These are phyloP conservation scores for Quercus dentata DNA, from an alignment of 306 rosid species.

Conservation along the genomic window DNA sequence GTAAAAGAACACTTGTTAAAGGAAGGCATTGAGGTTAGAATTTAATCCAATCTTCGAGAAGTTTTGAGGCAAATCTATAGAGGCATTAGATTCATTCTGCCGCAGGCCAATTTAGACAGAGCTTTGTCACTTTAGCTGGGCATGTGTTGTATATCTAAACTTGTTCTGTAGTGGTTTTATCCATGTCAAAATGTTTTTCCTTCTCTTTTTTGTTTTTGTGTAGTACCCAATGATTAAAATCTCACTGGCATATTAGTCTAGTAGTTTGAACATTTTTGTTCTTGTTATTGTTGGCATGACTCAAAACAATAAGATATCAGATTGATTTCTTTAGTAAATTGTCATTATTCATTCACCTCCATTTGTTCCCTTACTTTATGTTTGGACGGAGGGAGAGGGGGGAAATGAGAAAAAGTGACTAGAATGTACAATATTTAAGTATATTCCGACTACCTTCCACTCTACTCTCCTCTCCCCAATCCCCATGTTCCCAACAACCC, in stretches of 20 bases:
- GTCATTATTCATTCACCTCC: too few relatives aligned
- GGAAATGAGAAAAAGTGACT: too few relatives aligned
- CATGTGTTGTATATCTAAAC: background rate
- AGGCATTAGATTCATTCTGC: background rate
- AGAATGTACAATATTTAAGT: too few relatives aligned
- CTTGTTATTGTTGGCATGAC: background rate
- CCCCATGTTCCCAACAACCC: too few relatives aligned
- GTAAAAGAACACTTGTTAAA: slow-evolving; percentile 78
- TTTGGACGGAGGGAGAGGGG: too few relatives aligned
- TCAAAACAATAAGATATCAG: background rate
- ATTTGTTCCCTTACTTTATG: too few relatives aligned
- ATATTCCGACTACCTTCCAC: too few relatives aligned
- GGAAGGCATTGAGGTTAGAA: slow-evolving; percentile 82
- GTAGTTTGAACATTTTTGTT: background rate
- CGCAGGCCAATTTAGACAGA: background rate
- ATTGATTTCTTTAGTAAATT: background rate
- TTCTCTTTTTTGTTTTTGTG: background rate
- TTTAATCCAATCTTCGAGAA: slow-evolving; percentile 23
- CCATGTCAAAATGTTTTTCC: background rate
- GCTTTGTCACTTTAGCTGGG: background rate
- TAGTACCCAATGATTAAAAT: background rate
- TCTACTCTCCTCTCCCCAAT: too few relatives aligned
- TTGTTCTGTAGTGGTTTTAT: background rate
- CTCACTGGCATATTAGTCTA: background rate
- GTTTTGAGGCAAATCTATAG: background rate